Evolutionary conservation across 192 early-diverging fungal genomes (phyloP).

Genomic region (Coemansia sp.): DNA sequence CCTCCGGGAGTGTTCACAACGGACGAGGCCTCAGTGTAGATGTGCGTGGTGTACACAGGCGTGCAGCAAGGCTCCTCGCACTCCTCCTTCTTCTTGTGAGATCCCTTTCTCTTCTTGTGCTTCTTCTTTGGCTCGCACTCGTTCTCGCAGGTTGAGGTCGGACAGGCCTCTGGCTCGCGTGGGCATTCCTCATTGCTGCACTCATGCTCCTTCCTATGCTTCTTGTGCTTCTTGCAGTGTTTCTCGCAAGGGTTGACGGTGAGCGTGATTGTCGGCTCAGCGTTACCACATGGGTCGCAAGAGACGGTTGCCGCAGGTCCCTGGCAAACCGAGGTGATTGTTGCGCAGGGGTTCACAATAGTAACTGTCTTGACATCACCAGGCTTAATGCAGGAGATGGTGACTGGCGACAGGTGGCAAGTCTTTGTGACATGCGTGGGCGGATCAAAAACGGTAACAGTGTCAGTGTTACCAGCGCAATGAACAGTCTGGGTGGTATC

Average conservation of each 20-base stretch:
- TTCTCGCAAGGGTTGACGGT: slow-evolving; percentile 49
- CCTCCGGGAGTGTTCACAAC: slow-evolving; percentile 43
- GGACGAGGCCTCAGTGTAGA: slow-evolving; percentile 51
- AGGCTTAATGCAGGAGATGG: slow-evolving; percentile 43
- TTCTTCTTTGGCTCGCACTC: slow-evolving; percentile 23
- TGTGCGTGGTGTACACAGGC: slow-evolving; percentile 51
- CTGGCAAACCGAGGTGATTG: slow-evolving; percentile 34
- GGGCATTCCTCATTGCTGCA: slow-evolving; percentile 15
- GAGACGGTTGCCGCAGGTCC: slow-evolving; percentile 30
- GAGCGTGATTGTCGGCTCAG: slow-evolving; percentile 51
- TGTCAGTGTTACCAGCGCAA: slow-evolving; percentile 29
- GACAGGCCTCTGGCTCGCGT: slow-evolving; percentile 14
- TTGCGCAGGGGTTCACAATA: slow-evolving; percentile 46
- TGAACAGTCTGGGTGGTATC: slow-evolving; percentile 34
- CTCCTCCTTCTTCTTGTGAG: slow-evolving; percentile 23
- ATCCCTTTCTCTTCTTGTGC: slow-evolving; percentile 19
- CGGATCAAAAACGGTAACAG: slow-evolving; percentile 32
- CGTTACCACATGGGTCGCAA: slow-evolving; percentile 18
- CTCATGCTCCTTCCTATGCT: slow-evolving; percentile 16
- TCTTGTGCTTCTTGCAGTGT: slow-evolving; percentile 31
- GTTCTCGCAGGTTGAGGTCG: slow-evolving; percentile 13
- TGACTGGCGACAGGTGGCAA: slow-evolving; percentile 48
- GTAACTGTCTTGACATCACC: slow-evolving; percentile 48
- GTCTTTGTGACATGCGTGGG: slow-evolving; percentile 37
- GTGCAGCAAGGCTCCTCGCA: slow-evolving; percentile 18